phyloP scores from a whole-genome alignment of 208 protist species.

The Trypanosoma platydactyli region DNA sequence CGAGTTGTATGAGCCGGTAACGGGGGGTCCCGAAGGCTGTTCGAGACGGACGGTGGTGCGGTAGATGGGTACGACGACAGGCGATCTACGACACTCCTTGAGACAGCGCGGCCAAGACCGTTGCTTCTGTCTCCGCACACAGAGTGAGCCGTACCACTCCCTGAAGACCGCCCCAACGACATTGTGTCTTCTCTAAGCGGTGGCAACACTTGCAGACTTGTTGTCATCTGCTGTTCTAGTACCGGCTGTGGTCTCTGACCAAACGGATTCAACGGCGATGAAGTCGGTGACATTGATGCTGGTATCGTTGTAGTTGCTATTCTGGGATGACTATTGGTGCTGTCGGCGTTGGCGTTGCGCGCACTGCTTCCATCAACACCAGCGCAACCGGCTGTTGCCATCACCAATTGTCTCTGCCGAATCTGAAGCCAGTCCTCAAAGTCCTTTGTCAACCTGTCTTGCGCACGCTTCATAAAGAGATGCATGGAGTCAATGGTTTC shows the following conservation, averaged over 20 bases:
- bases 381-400: slow-evolving; percentile 27
- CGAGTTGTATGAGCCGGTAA: not conserved
- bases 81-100: not conserved
- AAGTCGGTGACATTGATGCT: not conserved
- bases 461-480: slow-evolving; percentile 78
- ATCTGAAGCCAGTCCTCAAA: slow-evolving; percentile 87
- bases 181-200: slow-evolving; percentile 17
- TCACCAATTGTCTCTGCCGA: slow-evolving; percentile 64
- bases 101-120: too few species aligned
- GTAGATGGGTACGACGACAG: not conserved
- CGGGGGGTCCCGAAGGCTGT: not conserved
- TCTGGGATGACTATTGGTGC: not conserved
- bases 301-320: too few species aligned
- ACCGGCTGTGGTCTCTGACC: not conserved
- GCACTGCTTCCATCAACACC: slow-evolving; percentile 1
- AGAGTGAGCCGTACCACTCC: too few species aligned
- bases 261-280: not conserved
- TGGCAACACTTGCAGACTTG: slow-evolving; percentile 12
- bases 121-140: too few species aligned
- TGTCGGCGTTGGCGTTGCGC: not conserved
- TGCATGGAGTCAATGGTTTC: slow-evolving; percentile 88
- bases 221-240: slow-evolving; percentile 1
- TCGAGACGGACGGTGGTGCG: slow-evolving; percentile 11
- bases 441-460: slow-evolving; percentile 79
- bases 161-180: not conserved